These are phyloP conservation scores for Candida xyloterini DNA, from an alignment of 805 yeast genomes.

Conservation along the genomic window DNA sequence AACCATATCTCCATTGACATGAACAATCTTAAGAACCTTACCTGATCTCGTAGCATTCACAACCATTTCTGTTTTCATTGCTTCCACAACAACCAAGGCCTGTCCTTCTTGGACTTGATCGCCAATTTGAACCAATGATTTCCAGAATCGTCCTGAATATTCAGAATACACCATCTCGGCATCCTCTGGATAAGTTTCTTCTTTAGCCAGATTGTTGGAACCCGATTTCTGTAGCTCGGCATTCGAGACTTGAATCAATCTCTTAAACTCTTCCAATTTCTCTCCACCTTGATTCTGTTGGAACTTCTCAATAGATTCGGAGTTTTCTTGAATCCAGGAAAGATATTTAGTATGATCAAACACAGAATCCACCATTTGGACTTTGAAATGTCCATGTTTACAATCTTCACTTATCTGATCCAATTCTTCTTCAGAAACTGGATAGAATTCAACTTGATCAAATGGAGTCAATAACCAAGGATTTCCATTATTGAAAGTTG, in stretches of 20 bases:
- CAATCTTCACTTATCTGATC: constrained; percentile 69
- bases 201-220: constrained; percentile 43
- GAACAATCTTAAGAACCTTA: constrained; percentile 68
- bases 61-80: constrained; percentile 98
- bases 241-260: constrained; percentile 76
- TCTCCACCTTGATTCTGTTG: constrained; percentile 70
- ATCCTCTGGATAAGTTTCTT: constrained; percentile 65
- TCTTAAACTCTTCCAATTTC: constrained; percentile 80
- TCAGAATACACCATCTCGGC: constrained; percentile 89
- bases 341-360: constrained; percentile 81
- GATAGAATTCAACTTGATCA: constrained; percentile 93
- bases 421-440: constrained; percentile 81
- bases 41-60: constrained; percentile 72
- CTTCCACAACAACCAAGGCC: constrained; percentile 86
- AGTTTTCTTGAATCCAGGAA: constrained; percentile 72
- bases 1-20: constrained; percentile 90
- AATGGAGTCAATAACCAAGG: constrained; percentile 94
- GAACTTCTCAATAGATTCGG: constrained; percentile 68
- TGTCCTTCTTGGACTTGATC: constrained; percentile 71
- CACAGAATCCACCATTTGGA: constrained; percentile 70
- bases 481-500: constrained; percentile 40
- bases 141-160: constrained; percentile 97
- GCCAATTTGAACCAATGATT: constrained; percentile 77
- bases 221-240: constrained; percentile 61
- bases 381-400: constrained; percentile 74